Evolutionary conservation across 495 filamentous ascomycete genomes (phyloP), one percentile per base, ranked within the genome.

Genomic region (Penicillium malachiteum): DNA sequence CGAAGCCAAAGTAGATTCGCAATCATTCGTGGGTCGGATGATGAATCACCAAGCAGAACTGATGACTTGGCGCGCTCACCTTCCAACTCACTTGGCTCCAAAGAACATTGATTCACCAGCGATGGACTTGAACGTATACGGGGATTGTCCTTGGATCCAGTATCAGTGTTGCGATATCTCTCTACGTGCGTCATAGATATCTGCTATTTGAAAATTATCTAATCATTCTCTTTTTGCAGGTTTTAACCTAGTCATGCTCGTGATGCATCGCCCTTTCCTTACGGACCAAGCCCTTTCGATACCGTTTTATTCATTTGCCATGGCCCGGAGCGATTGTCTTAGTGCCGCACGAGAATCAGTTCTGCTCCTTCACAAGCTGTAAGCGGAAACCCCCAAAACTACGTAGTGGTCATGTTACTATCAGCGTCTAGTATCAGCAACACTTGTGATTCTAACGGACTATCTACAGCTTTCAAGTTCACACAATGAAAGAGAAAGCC

Each of bases 1-100:
- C 31, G 56, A 58, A 34, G 45, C 38, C 7, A 16, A 31, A 34
- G 13, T 17, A 45, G 26, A 13, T 8, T 16, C 54, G 12, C 35
- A 58, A 13, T 49, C 50, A 10, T 58, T 54, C 39, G 56, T 54
- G 12, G 56, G 56, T 16, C 50, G 56, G 3, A 31, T 58, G 31
- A 58, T 58, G 56, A 58, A 58, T 18, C 56, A 48, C 38, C 56
- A 58, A 45, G 56, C 56, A 17, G 56, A 58, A 38, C 50, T 58
- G 7, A 58, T 58, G 56, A 58, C 56, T 3, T 58, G 56, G 56
- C 34, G 50, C 18, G 56, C 44, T 13, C 50, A 58, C 5, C 50
- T 58, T 11, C 50, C 56, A 3, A 13, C n/a, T 2, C 56, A 58
- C 45, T 32, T 58, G 9, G 50, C 56, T 5, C 38, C 50, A 9